phyloP scores from a whole-genome alignment of 2,329 filamentous ascomycete genomes.

The Calonectria fujianensis region DNA sequence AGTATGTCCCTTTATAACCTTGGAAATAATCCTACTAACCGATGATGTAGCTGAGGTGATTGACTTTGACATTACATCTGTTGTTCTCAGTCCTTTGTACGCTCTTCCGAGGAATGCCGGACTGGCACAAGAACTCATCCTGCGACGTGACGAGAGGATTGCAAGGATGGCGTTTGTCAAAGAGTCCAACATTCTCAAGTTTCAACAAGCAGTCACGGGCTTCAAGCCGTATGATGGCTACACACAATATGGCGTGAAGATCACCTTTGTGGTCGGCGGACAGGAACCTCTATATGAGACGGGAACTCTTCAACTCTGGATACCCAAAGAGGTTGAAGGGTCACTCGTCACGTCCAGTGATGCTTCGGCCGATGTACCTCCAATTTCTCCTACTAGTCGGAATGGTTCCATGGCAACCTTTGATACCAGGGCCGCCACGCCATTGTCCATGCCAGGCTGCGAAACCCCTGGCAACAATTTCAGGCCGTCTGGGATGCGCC shows the following conservation, averaged over 20 bases:
- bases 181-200: constrained; percentile 55
- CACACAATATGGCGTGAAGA: constrained; percentile 53
- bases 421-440: constrained; percentile 16
- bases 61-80: constrained; percentile 58
- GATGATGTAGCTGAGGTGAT: constrained; percentile 49
- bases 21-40: constrained; percentile 36
- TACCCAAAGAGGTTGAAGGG: constrained; percentile 55
- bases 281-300: constrained; percentile 52
- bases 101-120: constrained; percentile 51
- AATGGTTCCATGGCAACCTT: constrained; percentile 45
- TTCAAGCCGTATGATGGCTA: constrained; percentile 57
- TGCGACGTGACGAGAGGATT: constrained; percentile 57
- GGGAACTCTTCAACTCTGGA: constrained; percentile 59
- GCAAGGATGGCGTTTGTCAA: constrained; percentile 55
- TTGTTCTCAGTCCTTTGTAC: constrained; percentile 56
- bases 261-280: constrained; percentile 56
- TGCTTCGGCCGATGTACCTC: constrained; percentile 40
- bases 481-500: constrained; percentile 23
- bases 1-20: constrained; percentile 38
- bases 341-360: constrained; percentile 56
- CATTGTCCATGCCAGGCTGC: constrained; percentile 17
- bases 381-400: constrained; percentile 39
- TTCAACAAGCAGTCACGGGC: constrained; percentile 59
- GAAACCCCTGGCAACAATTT: constrained; percentile 35
- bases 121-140: constrained; percentile 54